Percentiles rank a stretch among this genome's conserved stretches.
phyloP scores from a whole-genome alignment of 768 basidiomycete species.

The Kwoniella dendrophila region DNA sequence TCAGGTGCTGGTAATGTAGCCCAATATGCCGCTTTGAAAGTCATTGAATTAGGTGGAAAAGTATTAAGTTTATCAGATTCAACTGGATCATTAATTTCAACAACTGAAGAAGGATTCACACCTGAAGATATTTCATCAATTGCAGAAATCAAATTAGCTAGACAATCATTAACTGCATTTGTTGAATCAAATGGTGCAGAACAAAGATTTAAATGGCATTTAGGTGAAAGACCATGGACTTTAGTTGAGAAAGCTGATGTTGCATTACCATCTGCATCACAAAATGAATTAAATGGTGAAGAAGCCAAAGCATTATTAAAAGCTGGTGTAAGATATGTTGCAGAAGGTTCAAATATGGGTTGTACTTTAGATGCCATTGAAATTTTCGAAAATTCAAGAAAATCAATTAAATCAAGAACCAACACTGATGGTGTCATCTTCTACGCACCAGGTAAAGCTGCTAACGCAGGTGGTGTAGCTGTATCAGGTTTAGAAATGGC shows the following conservation, averaged over 20 bases:
- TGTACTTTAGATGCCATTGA: slow-evolving; percentile 73
- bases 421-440: slow-evolving; percentile 61
- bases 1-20: slow-evolving; percentile 73
- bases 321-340: slow-evolving; percentile 70
- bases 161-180: slow-evolving; percentile 51
- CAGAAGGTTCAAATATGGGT: slow-evolving; percentile 79
- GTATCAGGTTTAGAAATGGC: slow-evolving; percentile 79
- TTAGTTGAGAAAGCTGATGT: slow-evolving; percentile 67
- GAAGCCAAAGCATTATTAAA: slow-evolving; percentile 72
- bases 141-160: slow-evolving; percentile 55
- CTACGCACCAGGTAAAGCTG: slow-evolving; percentile 73
- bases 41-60: slow-evolving; percentile 72
- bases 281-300: slow-evolving; percentile 58
- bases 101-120: slow-evolving; percentile 63
- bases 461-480: slow-evolving; percentile 74
- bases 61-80: slow-evolving; percentile 76
- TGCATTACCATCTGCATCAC: slow-evolving; percentile 69
- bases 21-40: slow-evolving; percentile 72
- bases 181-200: slow-evolving; percentile 35
- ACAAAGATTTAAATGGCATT: slow-evolving; percentile 57
- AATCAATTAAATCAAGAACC: slow-evolving; percentile 49
- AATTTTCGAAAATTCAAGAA: slow-evolving; percentile 68
- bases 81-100: slow-evolving; percentile 66
- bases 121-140: slow-evolving; percentile 61
- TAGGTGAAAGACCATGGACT: slow-evolving; percentile 69